These are phyloP conservation scores for Spathaspora gorwiae DNA, from an alignment of 805 yeast genomes.

Conservation along the genomic window DNA sequence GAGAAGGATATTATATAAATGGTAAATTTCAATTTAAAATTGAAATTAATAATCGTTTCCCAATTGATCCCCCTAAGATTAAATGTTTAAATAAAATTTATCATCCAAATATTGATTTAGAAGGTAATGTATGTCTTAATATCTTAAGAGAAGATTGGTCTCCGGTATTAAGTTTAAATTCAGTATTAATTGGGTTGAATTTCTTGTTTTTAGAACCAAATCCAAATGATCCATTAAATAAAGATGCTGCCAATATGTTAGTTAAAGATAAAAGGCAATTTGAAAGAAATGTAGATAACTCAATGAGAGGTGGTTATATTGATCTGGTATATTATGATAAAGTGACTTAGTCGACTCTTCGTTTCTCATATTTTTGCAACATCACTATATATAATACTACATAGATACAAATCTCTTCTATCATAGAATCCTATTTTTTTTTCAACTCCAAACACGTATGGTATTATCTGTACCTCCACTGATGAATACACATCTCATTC, in stretches of 20 bases:
- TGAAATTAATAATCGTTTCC: slow-evolving; percentile 65
- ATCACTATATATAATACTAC: neutral
- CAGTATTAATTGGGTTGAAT: slow-evolving; percentile 79
- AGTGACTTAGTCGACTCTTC: slow-evolving; percentile 27
- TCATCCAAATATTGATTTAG: slow-evolving; percentile 89
- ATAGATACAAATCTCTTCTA: neutral
- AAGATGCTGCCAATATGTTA: slow-evolving; percentile 69
- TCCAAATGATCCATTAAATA: slow-evolving; percentile 87
- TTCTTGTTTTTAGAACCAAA: slow-evolving; percentile 87
- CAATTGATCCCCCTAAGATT: slow-evolving; percentile 90
- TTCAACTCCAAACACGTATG: slow-evolving; percentile 50
- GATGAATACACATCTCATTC: slow-evolving; percentile 58
- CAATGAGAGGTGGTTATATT: slow-evolving; percentile 74
- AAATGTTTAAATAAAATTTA: slow-evolving; percentile 67
- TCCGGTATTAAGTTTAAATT: slow-evolving; percentile 79
- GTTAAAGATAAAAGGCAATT: slow-evolving; percentile 42
- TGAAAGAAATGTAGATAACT: slow-evolving; percentile 47
- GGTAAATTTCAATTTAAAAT: slow-evolving; percentile 73
- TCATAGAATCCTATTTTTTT: neutral
- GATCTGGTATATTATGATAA: slow-evolving; percentile 58
- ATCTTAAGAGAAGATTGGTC: slow-evolving; percentile 95
- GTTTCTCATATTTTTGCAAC: too few species aligned
- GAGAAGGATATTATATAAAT: slow-evolving; percentile 65
- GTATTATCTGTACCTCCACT: slow-evolving; percentile 62
- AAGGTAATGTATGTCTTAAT: slow-evolving; percentile 89